Percentiles rank a stretch among this genome's conserved stretches.
Evolutionary conservation across 1,139 yeast species (phyloP).

Genomic region (Saccharomyces hybrid): DNA sequence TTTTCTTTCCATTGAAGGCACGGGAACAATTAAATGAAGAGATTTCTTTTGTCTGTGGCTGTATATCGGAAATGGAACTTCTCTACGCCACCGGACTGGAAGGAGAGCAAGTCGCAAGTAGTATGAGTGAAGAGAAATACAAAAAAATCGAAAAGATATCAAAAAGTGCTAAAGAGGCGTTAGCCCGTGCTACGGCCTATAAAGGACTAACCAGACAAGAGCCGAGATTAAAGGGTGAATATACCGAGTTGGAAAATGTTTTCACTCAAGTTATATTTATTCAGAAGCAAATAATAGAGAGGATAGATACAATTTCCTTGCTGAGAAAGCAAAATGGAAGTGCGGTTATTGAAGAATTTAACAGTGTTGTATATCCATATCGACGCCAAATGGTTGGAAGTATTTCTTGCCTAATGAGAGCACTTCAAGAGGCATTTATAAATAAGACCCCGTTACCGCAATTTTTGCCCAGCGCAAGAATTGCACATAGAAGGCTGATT

Average conservation of each 20-base stretch:
- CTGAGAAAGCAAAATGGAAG: constrained; percentile 40
- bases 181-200: constrained; percentile 37
- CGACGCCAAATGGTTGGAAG: constrained; percentile 41
- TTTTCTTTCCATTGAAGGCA: constrained; percentile 42
- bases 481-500: constrained; percentile 41
- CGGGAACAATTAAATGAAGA: constrained; percentile 39
- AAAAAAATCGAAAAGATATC: constrained; percentile 30
- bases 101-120: constrained; percentile 28
- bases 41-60: constrained; percentile 36
- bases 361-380: constrained; percentile 36
- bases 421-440: constrained; percentile 38
- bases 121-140: constrained; percentile 27
- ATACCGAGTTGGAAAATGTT: constrained; percentile 35
- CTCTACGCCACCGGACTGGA: constrained; percentile 38
- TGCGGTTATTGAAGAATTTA: constrained; percentile 40
- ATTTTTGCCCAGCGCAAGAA: constrained; percentile 42
- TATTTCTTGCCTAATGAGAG: constrained; percentile 33
- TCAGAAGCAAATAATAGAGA: constrained; percentile 41
- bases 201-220: constrained; percentile 39
- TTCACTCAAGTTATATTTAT: constrained; percentile 41
- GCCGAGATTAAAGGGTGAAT: constrained; percentile 43
- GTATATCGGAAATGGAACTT: constrained; percentile 35
- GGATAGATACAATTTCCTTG: constrained; percentile 41
- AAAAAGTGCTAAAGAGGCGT: constrained; percentile 34
- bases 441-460: constrained; percentile 44